phyloP scores from a whole-genome alignment of 306 rosid species.

The Benincasa hispida region DNA sequence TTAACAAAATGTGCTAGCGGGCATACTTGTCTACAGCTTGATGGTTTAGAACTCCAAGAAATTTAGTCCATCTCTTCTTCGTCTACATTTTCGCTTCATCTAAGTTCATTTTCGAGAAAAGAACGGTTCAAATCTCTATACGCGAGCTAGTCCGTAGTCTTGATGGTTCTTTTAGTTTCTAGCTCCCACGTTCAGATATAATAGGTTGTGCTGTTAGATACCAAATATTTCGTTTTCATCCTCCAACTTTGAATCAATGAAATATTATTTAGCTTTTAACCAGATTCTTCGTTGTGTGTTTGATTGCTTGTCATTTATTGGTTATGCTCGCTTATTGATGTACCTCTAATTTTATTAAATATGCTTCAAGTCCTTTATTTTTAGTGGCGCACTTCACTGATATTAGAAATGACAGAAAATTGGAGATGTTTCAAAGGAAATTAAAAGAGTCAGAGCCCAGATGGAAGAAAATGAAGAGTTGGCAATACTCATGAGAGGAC shows the following conservation, averaged over 20 bases:
- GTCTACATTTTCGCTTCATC: background rate
- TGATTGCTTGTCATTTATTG: background rate
- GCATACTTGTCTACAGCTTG: background rate
- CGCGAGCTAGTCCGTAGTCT: background rate
- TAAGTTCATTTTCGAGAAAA: background rate
- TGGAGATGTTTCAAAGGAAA: constrained; percentile 89
- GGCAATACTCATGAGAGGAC: constrained; percentile 89
- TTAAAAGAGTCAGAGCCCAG: constrained; percentile 88
- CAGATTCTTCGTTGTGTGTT: background rate
- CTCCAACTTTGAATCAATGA: background rate
- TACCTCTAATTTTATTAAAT: background rate
- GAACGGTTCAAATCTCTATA: background rate
- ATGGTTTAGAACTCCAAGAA: background rate
- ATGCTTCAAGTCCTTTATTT: background rate
- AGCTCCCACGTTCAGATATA: background rate
- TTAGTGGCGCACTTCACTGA: background rate
- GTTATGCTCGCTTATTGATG: background rate
- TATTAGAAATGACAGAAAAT: constrained; percentile 39
- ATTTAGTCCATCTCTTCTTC: background rate
- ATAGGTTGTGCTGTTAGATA: background rate
- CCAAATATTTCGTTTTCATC: background rate
- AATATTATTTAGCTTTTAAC: background rate
- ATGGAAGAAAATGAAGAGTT: constrained; percentile 91
- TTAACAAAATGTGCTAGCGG: background rate
- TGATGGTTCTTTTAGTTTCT: background rate